Base-by-base conservation (phyloP, 2,329 filamentous ascomycete genomes). In the Colletotrichum neosansevieriae region DNA sequence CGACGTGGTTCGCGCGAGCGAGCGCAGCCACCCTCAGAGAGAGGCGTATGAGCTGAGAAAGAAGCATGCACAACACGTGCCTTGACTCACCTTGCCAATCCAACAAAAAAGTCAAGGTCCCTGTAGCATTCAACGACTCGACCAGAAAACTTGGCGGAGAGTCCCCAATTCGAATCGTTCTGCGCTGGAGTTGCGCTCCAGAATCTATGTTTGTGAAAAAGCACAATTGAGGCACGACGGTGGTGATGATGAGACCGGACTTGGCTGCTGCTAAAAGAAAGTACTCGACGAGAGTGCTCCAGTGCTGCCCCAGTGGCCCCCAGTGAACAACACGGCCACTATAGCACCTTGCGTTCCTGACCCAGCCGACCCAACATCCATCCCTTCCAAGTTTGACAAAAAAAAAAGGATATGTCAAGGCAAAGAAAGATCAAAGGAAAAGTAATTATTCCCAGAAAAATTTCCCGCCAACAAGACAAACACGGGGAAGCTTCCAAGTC, bases 311-410 rank as follows among this genome's bases (percentile, higher is more conserved):
- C 1, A 42, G 56, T 42, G 42, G 29, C 36, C 11, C 13, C 45
- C 1, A 42, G 56, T 42, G 42, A 58, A 34, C n/a, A 63, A 54
- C 32, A 40, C 51, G 15, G 42, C 29, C 42, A 45, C 17, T 3
- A 38, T 15, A 11, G 36, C n/a, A 38, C 42, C 12, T 67, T 29
- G 19, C 59, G 64, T 67, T 67, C 64, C 64, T 67, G 64, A 19
- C 40, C 61, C 60, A 54, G 54, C 61, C 60, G 54, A 58, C 58
- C 58, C 65, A 68, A 65, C 65, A 64, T 44, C 64, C 51, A 64
- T 44, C 64, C 53, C 40, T 58, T 32, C 45, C 40, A 32, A 29
- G 29, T 7, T 7, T 29, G 32, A 40, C 15, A 21, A 6, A 42
- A 6, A 44, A 19, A 38, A 62, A 44, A 29, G 44, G n/a, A 29